Evolutionary conservation across 805 yeast genomes (phyloP), one percentile per base, ranked within the genome.

Genomic region (Tetrapisispora arboricola): DNA sequence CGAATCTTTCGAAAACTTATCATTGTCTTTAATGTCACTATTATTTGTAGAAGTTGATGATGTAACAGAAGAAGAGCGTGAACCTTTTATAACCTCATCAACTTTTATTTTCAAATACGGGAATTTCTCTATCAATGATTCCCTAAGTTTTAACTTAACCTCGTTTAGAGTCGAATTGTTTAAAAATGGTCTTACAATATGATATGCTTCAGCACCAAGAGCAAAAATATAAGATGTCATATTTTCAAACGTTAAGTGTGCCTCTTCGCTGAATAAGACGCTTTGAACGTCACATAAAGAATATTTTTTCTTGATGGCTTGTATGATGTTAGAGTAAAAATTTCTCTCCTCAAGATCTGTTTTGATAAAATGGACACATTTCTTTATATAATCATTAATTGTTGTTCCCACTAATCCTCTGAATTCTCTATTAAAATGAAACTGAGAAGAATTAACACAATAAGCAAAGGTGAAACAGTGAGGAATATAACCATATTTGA

Each of bases 341-440:
- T 22, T 9, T 19, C 20, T 34, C 15, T 34, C 37, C 17, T 34
- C 37, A 16, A 17, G 10, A n/a, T 34, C 29, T 24, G 28, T 9
- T 25, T 34, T 22, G 7, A 34, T 24, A 17, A 6, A 25, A 6
- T 15, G n/a, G 11, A 16, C 22, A 24, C 37, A 34, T 16, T 34
- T 34, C 17, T 34, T 34, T 10, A 34, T 15, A 22, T 34, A 34
- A 24, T 34, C 27, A 34, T 34, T 34, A 11, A 34, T 34, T 3
- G 37, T 24, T 9, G 37, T 34, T 4, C 37, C 37, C 5, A 34
- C 37, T 11, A 34, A 34, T 6, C 13, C 9, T 9, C 17, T 34
- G 17, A 34, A 34, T 34, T 34, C 37, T 17, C 37, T 34, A 25
- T 34, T 34, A 13, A 34, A 34, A 17, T 34, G 37, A 24, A n/a